phyloP scores from a whole-genome alignment of 768 basidiomycete genomes.

The Amanita phalloides region DNA sequence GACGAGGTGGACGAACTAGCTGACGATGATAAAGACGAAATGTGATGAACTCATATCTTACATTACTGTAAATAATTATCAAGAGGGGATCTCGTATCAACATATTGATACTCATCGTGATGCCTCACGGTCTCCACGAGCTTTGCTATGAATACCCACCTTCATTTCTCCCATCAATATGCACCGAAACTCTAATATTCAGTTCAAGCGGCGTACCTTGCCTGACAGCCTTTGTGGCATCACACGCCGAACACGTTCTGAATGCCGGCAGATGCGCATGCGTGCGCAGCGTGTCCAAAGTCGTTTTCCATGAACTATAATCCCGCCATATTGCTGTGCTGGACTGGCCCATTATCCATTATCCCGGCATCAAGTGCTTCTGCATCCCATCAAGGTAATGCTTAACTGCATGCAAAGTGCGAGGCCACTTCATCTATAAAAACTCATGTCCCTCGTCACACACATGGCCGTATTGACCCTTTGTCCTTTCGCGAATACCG shows the following conservation, averaged over 20 bases:
- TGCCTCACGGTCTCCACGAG: conserved; percentile 5
- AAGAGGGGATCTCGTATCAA: too few species aligned
- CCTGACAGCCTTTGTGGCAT: not conserved
- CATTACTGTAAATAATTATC: not conserved
- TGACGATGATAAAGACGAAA: conserved; percentile 8
- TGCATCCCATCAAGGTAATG: not conserved
- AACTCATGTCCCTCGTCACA: conserved; percentile 2
- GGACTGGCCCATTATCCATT: not conserved
- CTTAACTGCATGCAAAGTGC: not conserved
- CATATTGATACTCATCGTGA: not conserved
- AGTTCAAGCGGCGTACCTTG: not conserved
- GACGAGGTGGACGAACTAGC: conserved; percentile 28
- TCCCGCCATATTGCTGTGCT: not conserved
- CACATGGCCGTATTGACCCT: conserved; percentile 1
- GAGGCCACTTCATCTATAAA: conserved; percentile 6
- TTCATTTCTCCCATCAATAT: not conserved
- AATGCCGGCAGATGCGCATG: not conserved
- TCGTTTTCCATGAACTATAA: not conserved
- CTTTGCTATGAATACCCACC: too few species aligned
- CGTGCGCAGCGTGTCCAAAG: not conserved
- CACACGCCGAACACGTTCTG: conserved; percentile 4
- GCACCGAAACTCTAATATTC: not conserved
- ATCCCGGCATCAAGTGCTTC: not conserved
- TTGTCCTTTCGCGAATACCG: not conserved
- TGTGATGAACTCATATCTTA: not conserved